Percentiles rank a stretch among this genome's conserved stretches.
Evolutionary conservation across 352 stramenopile species (phyloP).

Genomic region (Phytophthora sp.): DNA sequence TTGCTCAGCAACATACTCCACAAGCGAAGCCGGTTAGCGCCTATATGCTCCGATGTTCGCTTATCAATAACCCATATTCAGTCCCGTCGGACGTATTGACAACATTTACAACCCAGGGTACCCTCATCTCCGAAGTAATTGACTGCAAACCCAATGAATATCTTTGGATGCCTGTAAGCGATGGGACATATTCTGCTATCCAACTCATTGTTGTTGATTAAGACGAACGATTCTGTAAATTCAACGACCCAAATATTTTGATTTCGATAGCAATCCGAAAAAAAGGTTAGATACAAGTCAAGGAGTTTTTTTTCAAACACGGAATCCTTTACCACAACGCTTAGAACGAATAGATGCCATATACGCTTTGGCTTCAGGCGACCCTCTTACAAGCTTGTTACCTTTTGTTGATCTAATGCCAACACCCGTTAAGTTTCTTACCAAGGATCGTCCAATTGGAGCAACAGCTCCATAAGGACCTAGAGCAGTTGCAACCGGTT

Average conservation of each 20-base stretch:
- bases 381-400: neutral
- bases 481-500: neutral
- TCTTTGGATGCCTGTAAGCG: neutral
- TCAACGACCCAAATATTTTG: neutral
- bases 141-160: neutral
- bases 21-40: neutral
- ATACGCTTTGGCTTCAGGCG: neutral
- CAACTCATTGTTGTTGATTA: neutral
- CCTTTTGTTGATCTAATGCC: neutral
- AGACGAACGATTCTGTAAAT: neutral
- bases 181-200: neutral
- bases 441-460: too few species aligned
- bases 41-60: slow-evolving; percentile 5
- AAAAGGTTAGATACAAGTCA: too few species aligned
- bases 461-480: neutral
- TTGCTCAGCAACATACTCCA: neutral
- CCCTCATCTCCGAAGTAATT: neutral
- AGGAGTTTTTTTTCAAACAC: too few species aligned
- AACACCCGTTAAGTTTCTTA: neutral
- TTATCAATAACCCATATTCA: neutral
- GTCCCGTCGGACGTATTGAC: neutral
- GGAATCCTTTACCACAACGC: too few species aligned
- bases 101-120: neutral
- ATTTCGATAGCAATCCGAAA: neutral
- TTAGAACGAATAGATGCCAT: neutral